These are phyloP conservation scores for Blastobotrys capitulatus DNA, from an alignment of 1,139 yeast genomes.

Conservation along the genomic window DNA sequence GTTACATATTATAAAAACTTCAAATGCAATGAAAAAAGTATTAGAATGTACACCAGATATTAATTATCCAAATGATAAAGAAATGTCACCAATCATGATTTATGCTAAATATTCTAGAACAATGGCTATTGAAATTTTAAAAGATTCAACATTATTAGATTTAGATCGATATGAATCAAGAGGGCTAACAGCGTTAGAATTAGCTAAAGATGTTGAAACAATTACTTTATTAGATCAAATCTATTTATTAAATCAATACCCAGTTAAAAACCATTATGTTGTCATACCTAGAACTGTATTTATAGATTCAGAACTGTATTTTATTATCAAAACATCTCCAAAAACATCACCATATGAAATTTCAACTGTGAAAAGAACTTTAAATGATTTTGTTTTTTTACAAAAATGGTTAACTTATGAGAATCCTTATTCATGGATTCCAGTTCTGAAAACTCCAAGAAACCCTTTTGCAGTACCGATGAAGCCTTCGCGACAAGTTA, in stretches of 20 bases:
- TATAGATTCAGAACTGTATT: constrained; percentile 27
- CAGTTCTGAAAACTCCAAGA: constrained; percentile 26
- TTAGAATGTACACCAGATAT: constrained; percentile 44
- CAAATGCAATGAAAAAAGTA: constrained; percentile 38
- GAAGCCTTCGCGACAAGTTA: constrained; percentile 33
- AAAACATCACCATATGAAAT: constrained; percentile 7
- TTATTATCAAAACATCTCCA: constrained; percentile 30
- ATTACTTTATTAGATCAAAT: constrained; percentile 41
- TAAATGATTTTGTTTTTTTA: constrained; percentile 39
- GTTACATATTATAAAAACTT: constrained; percentile 59
- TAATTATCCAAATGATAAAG: constrained; percentile 56
- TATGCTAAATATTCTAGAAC: constrained; percentile 65
- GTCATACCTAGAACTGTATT: constrained; percentile 28
- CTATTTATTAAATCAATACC: constrained; percentile 15
- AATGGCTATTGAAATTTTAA: constrained; percentile 46
- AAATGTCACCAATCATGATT: constrained; percentile 64
- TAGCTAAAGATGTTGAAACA: constrained; percentile 42
- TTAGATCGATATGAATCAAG: constrained; percentile 25
- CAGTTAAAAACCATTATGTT: constrained; percentile 18
- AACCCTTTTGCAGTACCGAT: constrained; percentile 35
- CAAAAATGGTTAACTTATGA: constrained; percentile 36
- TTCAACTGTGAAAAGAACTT: constrained; percentile 33
- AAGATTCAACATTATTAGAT: constrained; percentile 27
- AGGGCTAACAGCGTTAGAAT: constrained; percentile 46
- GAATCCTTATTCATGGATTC: constrained; percentile 36